Base-by-base conservation (phyloP, 1,284 basidiomycete genomes). In the Tranzscheliella williamsii region DNA sequence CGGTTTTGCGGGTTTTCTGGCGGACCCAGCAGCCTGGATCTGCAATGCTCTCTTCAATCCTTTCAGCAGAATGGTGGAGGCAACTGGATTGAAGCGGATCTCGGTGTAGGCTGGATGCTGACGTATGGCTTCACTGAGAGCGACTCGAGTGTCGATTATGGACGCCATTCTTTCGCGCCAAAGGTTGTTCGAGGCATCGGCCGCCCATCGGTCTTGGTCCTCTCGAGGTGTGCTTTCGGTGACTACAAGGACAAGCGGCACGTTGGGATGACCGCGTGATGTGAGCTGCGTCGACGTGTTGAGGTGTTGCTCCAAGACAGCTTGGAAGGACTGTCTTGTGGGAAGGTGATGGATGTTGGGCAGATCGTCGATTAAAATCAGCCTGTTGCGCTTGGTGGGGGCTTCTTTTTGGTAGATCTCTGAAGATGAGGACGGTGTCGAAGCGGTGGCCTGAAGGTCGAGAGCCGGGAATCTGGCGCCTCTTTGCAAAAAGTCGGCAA, bases 51-150 rank as follows among this genome's bases (percentile, higher is more conserved):
- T 51, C 57, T 87, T 85, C 0, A 98, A 81, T 0, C 90, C 91
- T 67, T 87, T 88, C 27, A 82, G 83, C 78, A 96, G 83, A 48
- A 92, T 83, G 0, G 92, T 96, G 0, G 86, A 83, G 0, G 94
- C 91, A 33, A 98, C 86, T 0, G 92, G 87, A 55, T 95, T 91
- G 80, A 96, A 96, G 88, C 82, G 81, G 40, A 95, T 86, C 67
- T 89, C 84, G 9, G 85, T 85, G 38, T 89, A 86, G 54, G 83
- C 86, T 0, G 85, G 85, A 9, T 85, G 83, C 29, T 80, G 75
- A 17, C 88, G 70, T 2, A 91, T 77, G 4, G 82, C 81, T 22
- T 82, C 81, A 4, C 86, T 83, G 23, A 94, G 74, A 20, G 89
- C 82, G 49, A 82, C 83, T 44, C 90, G 81, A 9, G 88, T 79